Conservation (phyloP, 306 rosid genomes). For the Neltuma alba region DNA sequence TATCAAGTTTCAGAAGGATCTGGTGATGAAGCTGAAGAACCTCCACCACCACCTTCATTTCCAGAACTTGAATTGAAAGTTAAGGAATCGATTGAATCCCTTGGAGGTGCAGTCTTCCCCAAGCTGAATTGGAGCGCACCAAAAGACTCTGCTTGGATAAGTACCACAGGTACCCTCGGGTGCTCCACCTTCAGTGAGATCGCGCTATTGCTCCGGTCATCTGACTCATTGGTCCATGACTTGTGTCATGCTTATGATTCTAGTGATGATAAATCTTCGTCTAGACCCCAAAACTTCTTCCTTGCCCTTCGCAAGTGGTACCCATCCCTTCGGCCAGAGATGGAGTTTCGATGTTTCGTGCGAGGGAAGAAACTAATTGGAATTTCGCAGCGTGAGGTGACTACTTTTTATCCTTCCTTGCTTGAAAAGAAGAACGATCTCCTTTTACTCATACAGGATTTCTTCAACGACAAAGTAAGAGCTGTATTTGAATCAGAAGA, state of each 20-base stretch:
- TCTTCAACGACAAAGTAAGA: constrained; percentile 48
- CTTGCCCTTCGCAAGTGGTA: constrained; percentile 87
- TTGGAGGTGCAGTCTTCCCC: constrained; percentile 80
- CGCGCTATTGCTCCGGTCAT: constrained; percentile 66
- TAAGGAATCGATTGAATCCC: constrained; percentile 65
- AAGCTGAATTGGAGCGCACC: constrained; percentile 94
- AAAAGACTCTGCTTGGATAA: constrained; percentile 84
- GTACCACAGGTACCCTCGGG: constrained; percentile 52
- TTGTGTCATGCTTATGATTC: constrained; percentile 87
- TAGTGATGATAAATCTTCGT: constrained; percentile 52
- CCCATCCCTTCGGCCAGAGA: constrained; percentile 60
- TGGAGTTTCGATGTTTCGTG: constrained; percentile 86
- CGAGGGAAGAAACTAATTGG: constrained; percentile 51
- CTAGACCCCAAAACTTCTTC: constrained; percentile 61
- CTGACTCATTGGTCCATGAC: constrained; percentile 81
- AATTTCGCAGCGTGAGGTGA: constrained; percentile 76
- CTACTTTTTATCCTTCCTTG: constrained; percentile 69
- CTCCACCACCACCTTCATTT: constrained; percentile 61
- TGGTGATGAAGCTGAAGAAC: constrained; percentile 60
- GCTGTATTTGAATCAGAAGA: constrained; percentile 57
- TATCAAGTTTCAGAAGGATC: constrained; percentile 70
- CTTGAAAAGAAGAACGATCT: constrained; percentile 51
- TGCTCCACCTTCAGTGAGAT: constrained; percentile 78
- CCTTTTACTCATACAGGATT: constrained; percentile 40
- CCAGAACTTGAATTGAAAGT: constrained; percentile 74